Evolutionary conservation across 1,284 basidiomycete species (phyloP).

Genomic region (Inonotus hispidus): DNA sequence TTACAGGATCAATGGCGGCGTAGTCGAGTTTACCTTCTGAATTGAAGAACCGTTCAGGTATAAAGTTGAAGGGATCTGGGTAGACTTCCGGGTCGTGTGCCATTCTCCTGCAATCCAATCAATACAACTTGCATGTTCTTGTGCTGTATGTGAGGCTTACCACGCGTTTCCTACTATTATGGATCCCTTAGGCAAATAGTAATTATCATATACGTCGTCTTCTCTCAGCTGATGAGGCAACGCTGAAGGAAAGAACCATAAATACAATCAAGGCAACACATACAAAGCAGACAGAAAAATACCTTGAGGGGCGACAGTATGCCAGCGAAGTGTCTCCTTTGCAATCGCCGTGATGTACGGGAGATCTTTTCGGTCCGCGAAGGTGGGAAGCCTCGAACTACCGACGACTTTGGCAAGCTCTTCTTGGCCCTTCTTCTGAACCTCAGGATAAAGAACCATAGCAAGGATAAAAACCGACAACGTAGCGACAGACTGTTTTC

Average conservation of each 20-base stretch:
- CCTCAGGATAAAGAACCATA: slow-evolving; percentile 46
- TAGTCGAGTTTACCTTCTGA: slow-evolving; percentile 12
- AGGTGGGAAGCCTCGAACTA: slow-evolving; percentile 51
- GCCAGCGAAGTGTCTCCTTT: slow-evolving; percentile 63
- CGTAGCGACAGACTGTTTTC: slow-evolving; percentile 41
- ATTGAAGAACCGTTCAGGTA: slow-evolving; percentile 15
- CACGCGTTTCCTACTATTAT: slow-evolving; percentile 19
- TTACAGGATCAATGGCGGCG: slow-evolving; percentile 7
- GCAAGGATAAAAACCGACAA: slow-evolving; percentile 50
- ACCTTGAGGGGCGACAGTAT: slow-evolving; percentile 39
- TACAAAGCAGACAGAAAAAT: neutral
- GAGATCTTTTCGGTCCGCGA: slow-evolving; percentile 52
- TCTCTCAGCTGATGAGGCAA: slow-evolving; percentile 17
- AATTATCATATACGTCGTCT: slow-evolving; percentile 19
- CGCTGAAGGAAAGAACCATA: slow-evolving; percentile 5
- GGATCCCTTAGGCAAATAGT: slow-evolving; percentile 20
- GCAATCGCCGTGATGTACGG: slow-evolving; percentile 56
- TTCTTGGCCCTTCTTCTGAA: slow-evolving; percentile 47
- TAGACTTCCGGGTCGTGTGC: slow-evolving; percentile 14
- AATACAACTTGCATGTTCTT: neutral
- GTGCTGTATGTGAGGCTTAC: neutral
- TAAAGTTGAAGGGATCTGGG: slow-evolving; percentile 13
- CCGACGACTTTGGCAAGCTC: slow-evolving; percentile 62
- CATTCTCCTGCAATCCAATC: slow-evolving; percentile 15
- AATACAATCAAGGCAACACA: neutral